Evolutionary conservation across 352 stramenopile species (phyloP), one percentile per base, ranked within the genome.

Genomic region (Globisporangium apiculatum): DNA sequence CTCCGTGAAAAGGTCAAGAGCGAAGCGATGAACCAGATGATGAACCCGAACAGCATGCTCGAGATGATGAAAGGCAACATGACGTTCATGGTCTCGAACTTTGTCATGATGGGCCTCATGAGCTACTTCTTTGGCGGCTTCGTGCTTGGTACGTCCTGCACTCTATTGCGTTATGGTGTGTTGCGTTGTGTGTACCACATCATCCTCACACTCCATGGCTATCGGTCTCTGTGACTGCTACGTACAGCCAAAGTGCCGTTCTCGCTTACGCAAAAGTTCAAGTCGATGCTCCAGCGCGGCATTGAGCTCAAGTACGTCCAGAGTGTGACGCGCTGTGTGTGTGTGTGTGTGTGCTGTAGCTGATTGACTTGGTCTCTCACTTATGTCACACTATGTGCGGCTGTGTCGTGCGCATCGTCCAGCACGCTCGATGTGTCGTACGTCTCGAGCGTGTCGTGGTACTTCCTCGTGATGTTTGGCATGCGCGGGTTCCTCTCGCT

Each of bases 41-140:
- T 96, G 75, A 97, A 98, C 69, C 94, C 96, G 40, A 93, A 97
- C 67, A 89, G 80, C 53, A 99, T 99, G 95, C 93, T 99, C 61
- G 94, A 98, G 68, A 97, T 97, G 81, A 98, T 99, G 91, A 99
- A 99, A 78, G 95, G 96, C 60, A 98, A 99, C 70, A 98, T 99
- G 88, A 97, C 91, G 12, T 98, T 98, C 61, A 98, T 99, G 91
- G 88, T 98, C 17, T 98, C 97, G 66, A 99, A 99, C 75, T 98
- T 99, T 76, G 94, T 98, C 66, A 99, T 99, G 96, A 99, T 99
- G 96, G 94, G 96, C 36, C 95, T 98, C 58, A 98, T 99, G 73
- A 96, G 87, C 68, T 98, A 98, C 75, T 99, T 99, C 69, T 99
- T 99, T 63, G 83, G 83, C 57, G 97, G 97, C 53, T 99, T 99